Conservation (phyloP, 192 early-diverging fungal genomes). For the Coemansia asiatica region DNA sequence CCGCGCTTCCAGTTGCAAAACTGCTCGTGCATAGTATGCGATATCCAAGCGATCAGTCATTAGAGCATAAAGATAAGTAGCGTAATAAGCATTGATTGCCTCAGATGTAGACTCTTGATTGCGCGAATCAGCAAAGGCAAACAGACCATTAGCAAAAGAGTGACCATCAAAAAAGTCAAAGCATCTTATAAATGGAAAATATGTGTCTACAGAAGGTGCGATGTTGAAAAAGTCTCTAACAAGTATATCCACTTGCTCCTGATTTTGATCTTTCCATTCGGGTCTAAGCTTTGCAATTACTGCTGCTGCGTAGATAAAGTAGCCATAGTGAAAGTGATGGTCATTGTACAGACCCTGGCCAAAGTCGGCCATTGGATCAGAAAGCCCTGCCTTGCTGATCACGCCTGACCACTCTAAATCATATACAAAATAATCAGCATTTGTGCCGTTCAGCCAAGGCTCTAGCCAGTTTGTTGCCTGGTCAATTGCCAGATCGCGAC, state of each 20-base stretch:
- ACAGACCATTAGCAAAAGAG: conserved; percentile 60
- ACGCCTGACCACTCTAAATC: conserved; percentile 56
- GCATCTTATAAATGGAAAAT: conserved; percentile 57
- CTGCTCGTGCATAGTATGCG: conserved; percentile 23
- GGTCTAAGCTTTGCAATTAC: conserved; percentile 43
- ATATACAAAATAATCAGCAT: conserved; percentile 33
- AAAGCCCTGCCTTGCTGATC: conserved; percentile 27
- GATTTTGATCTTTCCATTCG: conserved; percentile 26
- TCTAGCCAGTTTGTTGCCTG: conserved; percentile 28
- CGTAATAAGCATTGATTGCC: conserved; percentile 59
- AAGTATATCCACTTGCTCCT: conserved; percentile 24
- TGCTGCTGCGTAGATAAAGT: conserved; percentile 56
- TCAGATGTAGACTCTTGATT: conserved; percentile 60
- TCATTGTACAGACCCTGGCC: conserved; percentile 60
- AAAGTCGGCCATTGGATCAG: conserved; percentile 47
- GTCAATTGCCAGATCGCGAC: conserved; percentile 27
- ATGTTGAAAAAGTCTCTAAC: conserved; percentile 57
- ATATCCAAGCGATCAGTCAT: conserved; percentile 31
- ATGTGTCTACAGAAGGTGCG: conserved; percentile 10
- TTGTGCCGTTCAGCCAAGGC: conserved; percentile 41
- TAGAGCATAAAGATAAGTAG: conserved; percentile 40
- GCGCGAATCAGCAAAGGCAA: conserved; percentile 53
- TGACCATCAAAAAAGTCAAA: conserved; percentile 65
- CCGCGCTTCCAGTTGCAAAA: conserved; percentile 52
- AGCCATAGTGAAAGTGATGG: conserved; percentile 63